These are phyloP conservation scores for Parathielavia appendiculata DNA, from an alignment of 495 filamentous ascomycete species.

Conservation along the genomic window DNA sequence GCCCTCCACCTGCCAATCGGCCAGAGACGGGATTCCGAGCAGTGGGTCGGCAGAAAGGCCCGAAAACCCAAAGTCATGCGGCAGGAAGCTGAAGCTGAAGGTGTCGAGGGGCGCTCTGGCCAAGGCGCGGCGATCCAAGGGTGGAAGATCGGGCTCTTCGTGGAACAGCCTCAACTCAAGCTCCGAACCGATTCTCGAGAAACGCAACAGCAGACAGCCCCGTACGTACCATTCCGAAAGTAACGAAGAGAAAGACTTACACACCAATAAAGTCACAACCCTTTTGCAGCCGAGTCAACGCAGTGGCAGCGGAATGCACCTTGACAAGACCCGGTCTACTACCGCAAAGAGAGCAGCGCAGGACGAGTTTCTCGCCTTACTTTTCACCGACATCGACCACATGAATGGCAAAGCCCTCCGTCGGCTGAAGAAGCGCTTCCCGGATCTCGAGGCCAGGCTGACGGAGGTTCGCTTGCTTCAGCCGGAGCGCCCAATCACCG, in stretches of 20 bases:
- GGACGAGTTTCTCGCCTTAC: slow-evolving; percentile 10
- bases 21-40: background rate
- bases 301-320: background rate
- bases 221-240: no score
- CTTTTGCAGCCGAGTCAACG: background rate
- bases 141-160: background rate
- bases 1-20: background rate
- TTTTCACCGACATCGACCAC: slow-evolving; percentile 13
- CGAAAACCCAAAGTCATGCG: background rate
- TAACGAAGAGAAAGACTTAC: slow-evolving; percentile 2
- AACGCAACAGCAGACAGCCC: background rate
- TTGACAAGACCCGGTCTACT: background rate
- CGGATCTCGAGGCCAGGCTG: slow-evolving; percentile 21
- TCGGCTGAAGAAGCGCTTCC: slow-evolving; percentile 24
- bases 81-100: slow-evolving; percentile 21
- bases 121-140: background rate
- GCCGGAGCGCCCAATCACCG: no score
- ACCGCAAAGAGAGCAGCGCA: background rate
- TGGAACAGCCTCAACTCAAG: background rate
- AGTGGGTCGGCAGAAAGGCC: background rate
- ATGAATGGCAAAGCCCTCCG: slow-evolving; percentile 16
- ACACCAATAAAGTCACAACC: background rate
- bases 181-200: background rate
- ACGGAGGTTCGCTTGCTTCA: no score
- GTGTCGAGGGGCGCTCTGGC: slow-evolving; percentile 28